Conservation (phyloP, 148 eudicot genomes). For the Nyssa sinensis region DNA sequence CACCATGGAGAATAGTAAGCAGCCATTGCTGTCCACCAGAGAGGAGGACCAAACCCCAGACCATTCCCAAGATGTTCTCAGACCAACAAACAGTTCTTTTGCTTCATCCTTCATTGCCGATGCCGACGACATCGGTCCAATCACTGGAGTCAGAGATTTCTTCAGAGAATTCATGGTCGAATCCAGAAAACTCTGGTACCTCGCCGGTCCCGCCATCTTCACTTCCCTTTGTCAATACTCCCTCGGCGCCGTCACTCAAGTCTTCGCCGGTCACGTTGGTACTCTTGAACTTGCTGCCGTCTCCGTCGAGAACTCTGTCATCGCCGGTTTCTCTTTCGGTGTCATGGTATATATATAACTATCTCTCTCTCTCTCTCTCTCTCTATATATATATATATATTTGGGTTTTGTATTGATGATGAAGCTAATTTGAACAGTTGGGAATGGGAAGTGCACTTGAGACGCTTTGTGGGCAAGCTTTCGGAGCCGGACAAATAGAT, state of each 20-base stretch:
- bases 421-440: constrained; percentile 10
- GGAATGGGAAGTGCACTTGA: constrained; percentile 45
- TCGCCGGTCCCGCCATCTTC: constrained; percentile 45
- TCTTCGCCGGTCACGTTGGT: constrained; percentile 37
- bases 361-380: too few species aligned
- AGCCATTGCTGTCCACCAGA: constrained; percentile 3
- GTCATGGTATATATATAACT: constrained; percentile 20
- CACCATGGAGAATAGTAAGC: neutral
- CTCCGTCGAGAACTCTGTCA: constrained; percentile 32
- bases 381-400: neutral
- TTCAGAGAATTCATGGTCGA: constrained; percentile 13
- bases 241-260: constrained; percentile 32
- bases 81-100: neutral
- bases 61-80: neutral
- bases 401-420: neutral
- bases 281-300: constrained; percentile 36
- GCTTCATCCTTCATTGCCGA: constrained; percentile 9
- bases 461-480: constrained; percentile 40
- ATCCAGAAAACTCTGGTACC: constrained; percentile 32
- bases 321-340: constrained; percentile 31
- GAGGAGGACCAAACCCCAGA: neutral
- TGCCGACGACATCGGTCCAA: constrained; percentile 18
- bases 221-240: constrained; percentile 32
- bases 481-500: constrained; percentile 27
- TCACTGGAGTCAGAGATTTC: constrained; percentile 9